Base-by-base conservation (phyloP, 352 stramenopile genomes). In the Globisporangium splendens region DNA sequence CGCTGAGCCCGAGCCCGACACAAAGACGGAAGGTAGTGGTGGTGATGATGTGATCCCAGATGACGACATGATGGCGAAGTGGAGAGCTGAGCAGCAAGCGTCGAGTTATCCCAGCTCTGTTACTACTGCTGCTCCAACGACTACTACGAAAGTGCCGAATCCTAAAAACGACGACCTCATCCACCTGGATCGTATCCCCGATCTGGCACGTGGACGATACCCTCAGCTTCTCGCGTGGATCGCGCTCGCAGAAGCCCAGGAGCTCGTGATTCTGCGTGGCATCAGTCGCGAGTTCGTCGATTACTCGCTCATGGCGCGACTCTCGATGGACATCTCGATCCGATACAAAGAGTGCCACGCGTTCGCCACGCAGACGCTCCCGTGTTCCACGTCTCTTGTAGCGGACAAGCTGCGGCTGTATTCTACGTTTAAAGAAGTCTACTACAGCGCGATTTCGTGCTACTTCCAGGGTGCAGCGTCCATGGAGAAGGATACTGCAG, bases 391-490 rank as follows among this genome's bases (percentile, higher is more conserved):
- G 5, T 85, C 75, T 8, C 28, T 50, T 0, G 57, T 70, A 3
- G 72, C 80, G 0, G 70, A 81, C 52, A 68, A 73, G 17, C 43
- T 86, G 47, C 67, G 65, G 0, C 57, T 75, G 0, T 88, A 80
- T 58, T 77, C 68, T 28, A 63, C 60, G n/a, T 89, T 84, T 63
- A 89, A 91, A 58, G 54, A 64, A 1, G 63, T 64, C 5, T 88
- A 89, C 66, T 91, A 91, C 61, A 68, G 59, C 7, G 73, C 74
- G 6, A 60, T 86, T 4, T 78, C 78, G 39, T 65, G 54, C 22
- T 91, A 88, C 41, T 91, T 84, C 46, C 78, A 91, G 68, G 80
- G 80, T 4, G 68, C 74, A 11, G 69, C 66, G n/a, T 66, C 65
- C 50, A 88, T 91, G 78, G 63, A 63, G 41, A 73, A 65, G 21